Evolutionary conservation across 805 yeast genomes (phyloP).

Genomic region (Candida lessepsii): DNA sequence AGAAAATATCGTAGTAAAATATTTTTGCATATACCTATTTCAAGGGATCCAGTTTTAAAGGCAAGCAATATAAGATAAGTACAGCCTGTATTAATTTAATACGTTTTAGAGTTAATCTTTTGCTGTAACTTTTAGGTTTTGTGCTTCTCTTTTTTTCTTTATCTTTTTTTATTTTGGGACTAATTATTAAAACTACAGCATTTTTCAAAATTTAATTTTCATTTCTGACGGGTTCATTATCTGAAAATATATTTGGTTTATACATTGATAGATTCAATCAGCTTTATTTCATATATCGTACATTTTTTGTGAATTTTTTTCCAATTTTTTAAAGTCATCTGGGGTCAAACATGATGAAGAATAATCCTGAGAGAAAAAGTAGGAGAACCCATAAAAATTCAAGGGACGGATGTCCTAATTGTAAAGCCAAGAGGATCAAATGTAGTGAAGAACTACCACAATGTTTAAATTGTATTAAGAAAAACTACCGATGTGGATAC

Average conservation of each 20-base stretch:
- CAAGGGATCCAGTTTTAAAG: not conserved
- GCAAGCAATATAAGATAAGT: conserved; percentile 1
- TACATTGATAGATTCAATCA: not conserved
- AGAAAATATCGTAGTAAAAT: conserved; percentile 2
- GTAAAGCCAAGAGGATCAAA: conserved; percentile 42
- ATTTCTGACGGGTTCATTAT: not conserved
- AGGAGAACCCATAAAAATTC: conserved; percentile 39
- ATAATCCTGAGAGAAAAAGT: conserved; percentile 22
- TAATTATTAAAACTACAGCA: not conserved
- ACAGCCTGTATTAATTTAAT: not conserved
- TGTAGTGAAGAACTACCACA: conserved; percentile 44
- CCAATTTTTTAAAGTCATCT: not conserved
- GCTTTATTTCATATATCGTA: not conserved
- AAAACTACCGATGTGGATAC: conserved; percentile 40
- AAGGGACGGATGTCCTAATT: conserved; percentile 45
- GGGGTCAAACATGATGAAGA: not conserved
- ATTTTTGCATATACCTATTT: conserved; percentile 1
- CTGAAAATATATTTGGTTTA: not conserved
- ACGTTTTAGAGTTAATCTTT: conserved; percentile 5
- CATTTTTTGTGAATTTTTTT: not conserved
- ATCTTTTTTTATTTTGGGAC: not conserved
- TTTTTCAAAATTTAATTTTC: not conserved
- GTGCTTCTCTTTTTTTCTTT: not conserved
- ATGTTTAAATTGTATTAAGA: conserved; percentile 39
- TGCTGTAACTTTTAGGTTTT: not conserved